Conservation (phyloP, 345 rosid genomes). For the Eucalyptus melliodora region DNA sequence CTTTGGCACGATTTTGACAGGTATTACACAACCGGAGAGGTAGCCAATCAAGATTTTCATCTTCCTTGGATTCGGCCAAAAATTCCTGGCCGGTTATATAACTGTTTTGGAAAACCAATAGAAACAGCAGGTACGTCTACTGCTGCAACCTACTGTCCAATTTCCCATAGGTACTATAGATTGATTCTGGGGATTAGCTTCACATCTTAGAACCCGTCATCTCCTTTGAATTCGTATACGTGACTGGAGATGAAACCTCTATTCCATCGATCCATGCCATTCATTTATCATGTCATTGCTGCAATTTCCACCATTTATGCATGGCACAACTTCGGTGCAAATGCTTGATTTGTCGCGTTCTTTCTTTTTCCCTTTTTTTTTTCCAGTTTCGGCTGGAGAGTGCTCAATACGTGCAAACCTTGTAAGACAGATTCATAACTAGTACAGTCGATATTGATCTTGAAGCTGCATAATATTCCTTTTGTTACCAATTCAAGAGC, state of each 20-base stretch:
- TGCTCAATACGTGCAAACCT: not conserved
- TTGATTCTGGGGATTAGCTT: not conserved
- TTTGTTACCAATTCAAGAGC: not conserved
- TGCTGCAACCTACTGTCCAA: not conserved
- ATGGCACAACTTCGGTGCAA: not conserved
- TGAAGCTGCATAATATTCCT: not conserved
- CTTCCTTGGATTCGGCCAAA: conserved; percentile 52
- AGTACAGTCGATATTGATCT: not conserved
- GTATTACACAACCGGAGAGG: conserved; percentile 33
- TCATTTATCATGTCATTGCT: no score
- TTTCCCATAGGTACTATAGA: not conserved
- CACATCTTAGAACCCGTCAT: not conserved
- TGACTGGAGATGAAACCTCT: not conserved
- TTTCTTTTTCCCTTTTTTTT: no score
- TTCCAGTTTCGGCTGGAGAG: not conserved
- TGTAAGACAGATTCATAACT: not conserved
- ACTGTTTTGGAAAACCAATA: conserved; percentile 69
- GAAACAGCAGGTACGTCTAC: conserved; percentile 41
- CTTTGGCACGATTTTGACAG: conserved; percentile 4
- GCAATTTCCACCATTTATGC: not conserved
- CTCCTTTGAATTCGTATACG: not conserved
- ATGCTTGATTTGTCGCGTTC: not conserved
- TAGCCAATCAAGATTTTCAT: conserved; percentile 44
- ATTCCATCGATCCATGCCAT: not conserved
- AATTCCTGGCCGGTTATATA: conserved; percentile 68